Base-by-base conservation (phyloP, 257 asterid species). In the Gentiana straminea region DNA sequence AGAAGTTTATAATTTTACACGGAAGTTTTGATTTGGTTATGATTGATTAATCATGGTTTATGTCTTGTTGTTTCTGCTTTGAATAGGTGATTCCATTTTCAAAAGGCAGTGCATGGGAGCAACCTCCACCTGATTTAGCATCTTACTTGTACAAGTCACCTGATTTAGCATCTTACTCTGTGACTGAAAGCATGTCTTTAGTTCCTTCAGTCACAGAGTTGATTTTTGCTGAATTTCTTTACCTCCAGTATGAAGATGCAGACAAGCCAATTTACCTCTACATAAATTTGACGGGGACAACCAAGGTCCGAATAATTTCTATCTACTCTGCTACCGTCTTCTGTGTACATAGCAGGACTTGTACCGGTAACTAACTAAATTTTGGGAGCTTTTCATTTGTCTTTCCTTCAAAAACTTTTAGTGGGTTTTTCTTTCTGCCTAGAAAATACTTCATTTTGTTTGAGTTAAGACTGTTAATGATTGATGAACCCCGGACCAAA, bases 91-190 rank as follows among this genome's bases (percentile, higher is more conserved):
- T 88, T 69, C 98, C 97, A 45, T 87, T 81, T 73, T 67, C 93
- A 48, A 82, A 78, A 72, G 95, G 96, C 68, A 84, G 79, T 64
- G 95, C 90, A 51, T 81, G 83, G 83, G 90, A 87, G 79, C 93
- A 83, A 59, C 90, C 97, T 73, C 97, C 98, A 7, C 97, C 98
- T 60, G 98, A 92, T 81, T 79, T 92, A 59, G 94, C 95, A 24
- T 88, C 97, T 13, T 85, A 84, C 81, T 70, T 88, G 68, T 88
- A 69, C 73, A 77, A 76, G 76, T 78, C n/a, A n/a, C n/a, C n/a
- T n/a, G n/a, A n/a, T n/a, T n/a, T n/a, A n/a, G n/a, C n/a, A 88
- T 59, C 85, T 97, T 55, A 88, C 88, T 48, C 94, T 92, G 55
- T 92, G 85, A 78, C 67, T 91, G 90, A n/a, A n/a, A 97, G 98